Percentiles rank a stretch among this genome's conserved stretches.
Evolutionary conservation across 2,329 filamentous ascomycete species (phyloP).

Genomic region (Aspergillus quadrilineatus): DNA sequence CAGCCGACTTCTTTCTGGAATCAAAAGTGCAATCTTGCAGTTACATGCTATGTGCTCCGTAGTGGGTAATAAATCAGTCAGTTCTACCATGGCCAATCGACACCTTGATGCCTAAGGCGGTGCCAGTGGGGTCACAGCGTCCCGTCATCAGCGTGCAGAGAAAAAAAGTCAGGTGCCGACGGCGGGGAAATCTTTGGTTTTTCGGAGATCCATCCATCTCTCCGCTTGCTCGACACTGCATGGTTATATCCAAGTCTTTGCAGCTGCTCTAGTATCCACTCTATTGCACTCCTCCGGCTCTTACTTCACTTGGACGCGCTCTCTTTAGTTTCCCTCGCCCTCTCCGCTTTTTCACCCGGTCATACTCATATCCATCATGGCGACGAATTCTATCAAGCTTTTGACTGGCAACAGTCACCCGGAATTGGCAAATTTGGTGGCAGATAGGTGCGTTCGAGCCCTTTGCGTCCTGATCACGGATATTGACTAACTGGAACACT

Average conservation of each 20-base stretch:
- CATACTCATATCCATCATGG: slow-evolving; percentile 49
- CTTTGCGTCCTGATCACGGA: neutral
- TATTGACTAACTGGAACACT: slow-evolving; percentile 7
- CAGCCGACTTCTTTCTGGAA: slow-evolving; percentile 11
- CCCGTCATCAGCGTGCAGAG: neutral
- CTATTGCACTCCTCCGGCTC: neutral
- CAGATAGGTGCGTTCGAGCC: slow-evolving; percentile 55
- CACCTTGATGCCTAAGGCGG: slow-evolving; percentile 6
- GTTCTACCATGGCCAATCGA: neutral
- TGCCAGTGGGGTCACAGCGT: slow-evolving; percentile 10
- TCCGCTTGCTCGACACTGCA: neutral
- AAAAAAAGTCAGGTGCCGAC: slow-evolving; percentile 14
- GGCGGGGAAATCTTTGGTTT: slow-evolving; percentile 14
- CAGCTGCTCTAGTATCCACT: neutral
- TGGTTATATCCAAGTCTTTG: neutral
- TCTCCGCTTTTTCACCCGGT: neutral
- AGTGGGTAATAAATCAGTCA: no score
- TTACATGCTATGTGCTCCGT: no score
- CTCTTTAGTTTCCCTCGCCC: neutral
- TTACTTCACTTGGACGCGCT: neutral
- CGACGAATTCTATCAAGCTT: slow-evolving; percentile 72
- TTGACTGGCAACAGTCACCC: slow-evolving; percentile 75
- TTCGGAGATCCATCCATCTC: slow-evolving; percentile 10
- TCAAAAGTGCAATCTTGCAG: slow-evolving; percentile 7
- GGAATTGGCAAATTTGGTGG: slow-evolving; percentile 67